phyloP scores from a whole-genome alignment of 257 asterid genomes.

The Gardenia jasminoides region DNA sequence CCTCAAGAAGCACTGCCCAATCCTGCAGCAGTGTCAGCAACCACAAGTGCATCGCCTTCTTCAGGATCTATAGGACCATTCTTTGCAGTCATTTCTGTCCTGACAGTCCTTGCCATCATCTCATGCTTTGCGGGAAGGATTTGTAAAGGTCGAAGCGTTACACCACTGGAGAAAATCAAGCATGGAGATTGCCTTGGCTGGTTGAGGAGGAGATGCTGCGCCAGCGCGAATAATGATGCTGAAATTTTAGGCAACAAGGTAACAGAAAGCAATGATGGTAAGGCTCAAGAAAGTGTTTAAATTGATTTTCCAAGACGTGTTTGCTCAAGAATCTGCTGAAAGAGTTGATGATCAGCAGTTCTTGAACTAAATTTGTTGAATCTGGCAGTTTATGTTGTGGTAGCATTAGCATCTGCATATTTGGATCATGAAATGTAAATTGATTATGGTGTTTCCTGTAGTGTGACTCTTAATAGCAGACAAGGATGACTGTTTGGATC shows the following conservation, averaged over 20 bases:
- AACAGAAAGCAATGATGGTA: slow-evolving; percentile 9
- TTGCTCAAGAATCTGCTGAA: not conserved
- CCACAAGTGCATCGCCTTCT: slow-evolving; percentile 17
- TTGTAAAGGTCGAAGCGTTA: slow-evolving; percentile 22
- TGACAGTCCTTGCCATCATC: slow-evolving; percentile 27
- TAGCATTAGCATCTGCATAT: not conserved
- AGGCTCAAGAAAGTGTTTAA: slow-evolving; percentile 26
- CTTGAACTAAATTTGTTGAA: not conserved
- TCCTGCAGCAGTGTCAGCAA: slow-evolving; percentile 12
- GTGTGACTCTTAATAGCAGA: too few species aligned
- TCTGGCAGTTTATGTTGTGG: not conserved
- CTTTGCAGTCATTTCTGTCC: slow-evolving; percentile 37
- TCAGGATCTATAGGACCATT: slow-evolving; percentile 40
- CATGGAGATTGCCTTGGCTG: slow-evolving; percentile 20
- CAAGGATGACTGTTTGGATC: too few species aligned
- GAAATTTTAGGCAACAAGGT: slow-evolving; percentile 13
- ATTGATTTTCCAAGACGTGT: too few species aligned
- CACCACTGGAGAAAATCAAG: slow-evolving; percentile 18
- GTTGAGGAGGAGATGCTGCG: slow-evolving; percentile 22
- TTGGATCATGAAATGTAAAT: not conserved
- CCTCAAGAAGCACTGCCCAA: slow-evolving; percentile 21
- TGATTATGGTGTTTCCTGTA: not conserved
- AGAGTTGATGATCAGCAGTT: not conserved
- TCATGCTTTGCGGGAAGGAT: slow-evolving; percentile 33
- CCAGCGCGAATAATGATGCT: not conserved